These are phyloP conservation scores for Boletus subcaerulescens DNA, from an alignment of 768 basidiomycete genomes.

Conservation along the genomic window DNA sequence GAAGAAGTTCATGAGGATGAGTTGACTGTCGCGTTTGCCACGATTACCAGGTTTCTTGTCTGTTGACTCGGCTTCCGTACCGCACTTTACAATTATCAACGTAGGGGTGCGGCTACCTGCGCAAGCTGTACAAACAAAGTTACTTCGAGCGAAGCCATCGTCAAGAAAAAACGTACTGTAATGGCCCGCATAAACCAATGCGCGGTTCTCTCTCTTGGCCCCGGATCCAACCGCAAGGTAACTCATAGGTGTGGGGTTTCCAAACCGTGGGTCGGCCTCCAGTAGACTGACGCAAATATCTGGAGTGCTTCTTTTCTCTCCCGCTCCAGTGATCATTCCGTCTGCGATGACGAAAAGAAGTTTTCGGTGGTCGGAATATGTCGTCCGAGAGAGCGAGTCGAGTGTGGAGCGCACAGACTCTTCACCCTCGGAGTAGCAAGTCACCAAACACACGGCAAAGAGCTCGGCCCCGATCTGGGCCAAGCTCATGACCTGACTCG, in stretches of 20 bases:
- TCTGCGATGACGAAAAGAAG: slow-evolving; percentile 93
- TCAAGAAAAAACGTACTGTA: slow-evolving; percentile 65
- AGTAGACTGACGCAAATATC: slow-evolving; percentile 92
- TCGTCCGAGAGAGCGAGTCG: slow-evolving; percentile 88
- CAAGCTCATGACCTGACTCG: slow-evolving; percentile 62
- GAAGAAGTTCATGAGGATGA: slow-evolving; percentile 99
- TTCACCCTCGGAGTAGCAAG: slow-evolving; percentile 97
- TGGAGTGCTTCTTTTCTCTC: slow-evolving; percentile 93
- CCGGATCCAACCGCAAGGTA: slow-evolving; percentile 91
- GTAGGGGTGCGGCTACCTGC: slow-evolving; percentile 92
- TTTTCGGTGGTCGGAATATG: slow-evolving; percentile 90
- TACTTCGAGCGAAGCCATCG: not conserved
- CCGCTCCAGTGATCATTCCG: slow-evolving; percentile 97
- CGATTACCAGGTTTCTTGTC: slow-evolving; percentile 98
- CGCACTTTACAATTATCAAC: slow-evolving; percentile 94
- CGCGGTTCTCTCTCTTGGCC: slow-evolving; percentile 85
- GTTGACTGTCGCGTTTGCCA: slow-evolving; percentile 97
- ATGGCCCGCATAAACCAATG: slow-evolving; percentile 99
- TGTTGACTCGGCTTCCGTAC: slow-evolving; percentile 77
- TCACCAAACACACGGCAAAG: slow-evolving; percentile 93
- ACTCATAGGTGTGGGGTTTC: slow-evolving; percentile 92
- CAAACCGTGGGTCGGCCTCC: slow-evolving; percentile 93
- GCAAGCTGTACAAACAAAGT: slow-evolving; percentile 46
- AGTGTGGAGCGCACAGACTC: slow-evolving; percentile 88
- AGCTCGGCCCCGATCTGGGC: slow-evolving; percentile 93